These are phyloP conservation scores for Cladophialophora carrionii DNA, from an alignment of 2,329 filamentous ascomycete genomes.

Conservation along the genomic window DNA sequence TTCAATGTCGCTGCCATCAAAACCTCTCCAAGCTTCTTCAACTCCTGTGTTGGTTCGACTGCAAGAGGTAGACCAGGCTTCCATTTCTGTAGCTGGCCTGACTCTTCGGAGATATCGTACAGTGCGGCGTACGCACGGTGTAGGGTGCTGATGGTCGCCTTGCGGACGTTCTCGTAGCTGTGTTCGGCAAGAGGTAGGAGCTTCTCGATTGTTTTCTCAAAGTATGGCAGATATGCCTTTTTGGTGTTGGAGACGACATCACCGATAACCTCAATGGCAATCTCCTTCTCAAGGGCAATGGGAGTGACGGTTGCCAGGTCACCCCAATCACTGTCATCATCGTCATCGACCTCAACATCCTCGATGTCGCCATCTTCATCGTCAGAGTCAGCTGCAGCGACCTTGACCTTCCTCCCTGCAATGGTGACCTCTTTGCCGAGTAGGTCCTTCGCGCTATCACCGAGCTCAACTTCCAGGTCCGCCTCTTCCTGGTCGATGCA, in stretches of 20 bases:
- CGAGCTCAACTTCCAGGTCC: constrained; percentile 75
- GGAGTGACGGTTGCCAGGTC: constrained; percentile 83
- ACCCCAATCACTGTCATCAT: constrained; percentile 82
- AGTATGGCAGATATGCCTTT: constrained; percentile 76
- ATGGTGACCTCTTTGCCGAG: constrained; percentile 76
- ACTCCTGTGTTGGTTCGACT: constrained; percentile 74
- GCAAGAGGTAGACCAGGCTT: constrained; percentile 82
- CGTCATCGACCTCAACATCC: constrained; percentile 66
- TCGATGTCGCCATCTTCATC: constrained; percentile 60
- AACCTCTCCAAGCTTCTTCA: constrained; percentile 82
- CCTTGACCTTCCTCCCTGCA: constrained; percentile 82
- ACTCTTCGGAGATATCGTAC: constrained; percentile 82
- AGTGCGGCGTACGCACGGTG: constrained; percentile 93
- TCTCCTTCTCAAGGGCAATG: constrained; percentile 93
- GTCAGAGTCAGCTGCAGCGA: constrained; percentile 67
- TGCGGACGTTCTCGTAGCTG: constrained; percentile 88
- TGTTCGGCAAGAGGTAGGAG: constrained; percentile 83
- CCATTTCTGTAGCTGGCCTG: constrained; percentile 79
- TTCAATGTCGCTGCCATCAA: constrained; percentile 81
- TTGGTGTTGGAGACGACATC: constrained; percentile 89
- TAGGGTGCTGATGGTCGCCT: constrained; percentile 85
- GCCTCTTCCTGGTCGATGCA: constrained; percentile 88
- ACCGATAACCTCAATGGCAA: constrained; percentile 90
- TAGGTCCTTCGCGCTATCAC: constrained; percentile 72
- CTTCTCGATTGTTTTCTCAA: constrained; percentile 83